phyloP scores from a whole-genome alignment of 768 basidiomycete species.

The Tephrocybe sp. region DNA sequence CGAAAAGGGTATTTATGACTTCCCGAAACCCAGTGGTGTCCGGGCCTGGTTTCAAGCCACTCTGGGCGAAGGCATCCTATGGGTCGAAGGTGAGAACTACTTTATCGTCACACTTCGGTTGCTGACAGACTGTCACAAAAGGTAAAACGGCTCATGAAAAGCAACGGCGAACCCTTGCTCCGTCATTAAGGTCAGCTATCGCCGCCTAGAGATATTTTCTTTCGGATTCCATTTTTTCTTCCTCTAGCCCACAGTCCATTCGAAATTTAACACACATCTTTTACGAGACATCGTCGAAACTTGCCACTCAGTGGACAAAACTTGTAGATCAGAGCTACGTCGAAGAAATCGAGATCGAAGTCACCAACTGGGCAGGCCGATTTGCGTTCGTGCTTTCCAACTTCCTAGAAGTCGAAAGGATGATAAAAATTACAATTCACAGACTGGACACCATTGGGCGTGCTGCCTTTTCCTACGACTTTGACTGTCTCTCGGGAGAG shows the following conservation, averaged over 20 bases:
- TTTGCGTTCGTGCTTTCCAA: constrained; percentile 46
- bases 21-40: constrained; percentile 64
- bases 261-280: constrained; percentile 51
- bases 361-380: constrained; percentile 59
- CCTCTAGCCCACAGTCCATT: constrained; percentile 48
- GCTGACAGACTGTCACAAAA: constrained; percentile 20
- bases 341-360: constrained; percentile 48
- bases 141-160: constrained; percentile 58
- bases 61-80: constrained; percentile 63
- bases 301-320: constrained; percentile 51
- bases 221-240: neutral
- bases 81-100: constrained; percentile 53
- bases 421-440: constrained; percentile 6
- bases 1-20: constrained; percentile 52
- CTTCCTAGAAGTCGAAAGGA: neutral
- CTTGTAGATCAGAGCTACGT: constrained; percentile 40
- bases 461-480: constrained; percentile 66
- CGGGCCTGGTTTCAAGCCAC: constrained; percentile 64
- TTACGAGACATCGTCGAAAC: constrained; percentile 53
- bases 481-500: constrained; percentile 51
- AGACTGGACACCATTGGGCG: constrained; percentile 61
- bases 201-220: too few relatives aligned
- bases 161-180: constrained; percentile 52
- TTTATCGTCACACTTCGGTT: neutral
- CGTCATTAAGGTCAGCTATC: constrained; percentile 49